Evolutionary conservation across 139 green algal genomes (phyloP), one percentile per base, ranked within the genome.

Genomic region (Tetraselmis chui): DNA sequence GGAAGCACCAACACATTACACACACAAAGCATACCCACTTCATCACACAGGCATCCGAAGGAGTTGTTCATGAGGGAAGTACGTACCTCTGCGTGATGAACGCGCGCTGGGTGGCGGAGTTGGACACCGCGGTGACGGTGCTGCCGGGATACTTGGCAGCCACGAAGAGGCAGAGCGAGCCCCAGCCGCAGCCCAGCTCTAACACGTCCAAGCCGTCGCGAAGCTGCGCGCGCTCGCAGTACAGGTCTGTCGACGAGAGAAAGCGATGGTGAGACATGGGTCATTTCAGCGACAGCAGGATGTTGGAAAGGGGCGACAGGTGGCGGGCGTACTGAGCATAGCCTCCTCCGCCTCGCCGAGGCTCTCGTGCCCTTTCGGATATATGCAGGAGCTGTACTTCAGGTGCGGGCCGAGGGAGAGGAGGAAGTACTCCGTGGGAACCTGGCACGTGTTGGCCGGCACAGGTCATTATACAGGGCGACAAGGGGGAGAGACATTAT

Each of bases 101-200:
- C 23, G 92, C 85, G 45, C 87, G 90, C 85, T 99, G 95, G 0
- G 93, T 97, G 29, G 74, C 76, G 28, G 88, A 96, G 89, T 98
- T 99, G 67, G 87, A 95, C 1, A 99, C 91, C 0, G 91, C 93
- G 1, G 90, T 95, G 79, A 99, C 79, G 25, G 24, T 59, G 67
- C 80, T 89, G 31, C n/a, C 76, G 0, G 93, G 93, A 79, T 92
- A 96, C 29, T 85, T 89, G 18, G 81, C 81, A 0, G 94, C 96
- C 78, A 96, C 91, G 85, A 92, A 98, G 1, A 99, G 87, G 31
- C 81, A 92, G 78, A 98, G 85, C 29, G 90, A 96, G 59, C 96
- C 96, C 96, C 96, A 99, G 2, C 96, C 96, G 85, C 96, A 98
- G 0, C 96, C 96, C n/a, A 99, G 87, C 88, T 99, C 96, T 83